These are phyloP conservation scores for Dioscorea dumetorum DNA, from an alignment of 106 monocot genomes.

Conservation along the genomic window DNA sequence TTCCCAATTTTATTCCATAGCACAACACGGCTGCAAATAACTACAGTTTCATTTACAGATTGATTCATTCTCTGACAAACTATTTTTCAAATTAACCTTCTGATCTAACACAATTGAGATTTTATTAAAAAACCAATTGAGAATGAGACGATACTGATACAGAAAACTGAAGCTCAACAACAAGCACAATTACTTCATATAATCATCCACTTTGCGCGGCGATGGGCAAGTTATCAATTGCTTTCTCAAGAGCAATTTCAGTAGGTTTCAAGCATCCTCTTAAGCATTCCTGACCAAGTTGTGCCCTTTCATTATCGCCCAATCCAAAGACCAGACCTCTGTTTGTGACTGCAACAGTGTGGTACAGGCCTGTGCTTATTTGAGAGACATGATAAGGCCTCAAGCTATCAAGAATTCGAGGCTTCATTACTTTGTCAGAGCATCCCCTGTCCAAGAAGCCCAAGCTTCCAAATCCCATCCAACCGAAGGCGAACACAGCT, in stretches of 20 bases:
- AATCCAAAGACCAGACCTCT: constrained; percentile 76
- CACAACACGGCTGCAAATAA: too few relatives aligned
- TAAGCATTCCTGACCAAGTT: constrained; percentile 75
- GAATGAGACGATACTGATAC: too few relatives aligned
- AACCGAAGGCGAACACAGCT: constrained; percentile 78
- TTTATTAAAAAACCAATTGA: too few relatives aligned
- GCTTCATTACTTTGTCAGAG: constrained; percentile 91
- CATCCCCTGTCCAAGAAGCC: constrained; percentile 70
- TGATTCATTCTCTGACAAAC: too few relatives aligned
- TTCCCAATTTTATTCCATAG: too few relatives aligned
- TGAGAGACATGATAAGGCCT: constrained; percentile 54
- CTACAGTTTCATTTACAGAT: too few relatives aligned
- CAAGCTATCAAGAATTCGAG: constrained; percentile 56
- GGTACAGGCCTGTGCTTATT: constrained; percentile 92
- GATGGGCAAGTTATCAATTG: constrained; percentile 30
- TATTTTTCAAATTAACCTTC: too few relatives aligned
- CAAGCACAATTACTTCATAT: background rate
- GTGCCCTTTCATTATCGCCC: constrained; percentile 88
- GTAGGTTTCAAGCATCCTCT: constrained; percentile 75
- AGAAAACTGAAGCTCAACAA: too few relatives aligned
- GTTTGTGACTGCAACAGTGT: constrained; percentile 83
- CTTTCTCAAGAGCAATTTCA: constrained; percentile 51
- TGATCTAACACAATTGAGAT: too few relatives aligned
- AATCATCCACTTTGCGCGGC: constrained; percentile 31
- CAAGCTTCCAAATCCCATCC: constrained; percentile 95